Evolutionary conservation across 345 rosid species (phyloP).

Genomic region (Lenwebbia sp.): DNA sequence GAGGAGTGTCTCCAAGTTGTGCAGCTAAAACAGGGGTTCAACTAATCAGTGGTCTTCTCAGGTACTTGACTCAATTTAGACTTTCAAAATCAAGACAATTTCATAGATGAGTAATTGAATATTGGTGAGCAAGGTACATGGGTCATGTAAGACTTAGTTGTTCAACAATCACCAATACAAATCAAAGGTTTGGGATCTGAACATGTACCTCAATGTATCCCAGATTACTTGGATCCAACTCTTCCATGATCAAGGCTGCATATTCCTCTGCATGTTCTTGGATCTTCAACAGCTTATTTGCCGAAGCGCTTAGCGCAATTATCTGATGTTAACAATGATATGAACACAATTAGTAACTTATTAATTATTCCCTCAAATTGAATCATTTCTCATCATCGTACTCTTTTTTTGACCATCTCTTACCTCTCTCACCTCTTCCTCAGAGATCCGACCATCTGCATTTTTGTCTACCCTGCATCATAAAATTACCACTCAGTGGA

Average conservation of each 20-base stretch:
- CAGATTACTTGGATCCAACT: constrained; percentile 54
- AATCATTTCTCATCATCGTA: not conserved
- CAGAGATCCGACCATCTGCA: constrained; percentile 63
- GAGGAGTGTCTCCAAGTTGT: constrained; percentile 64
- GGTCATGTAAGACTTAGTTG: not conserved
- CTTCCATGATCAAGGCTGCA: constrained; percentile 86
- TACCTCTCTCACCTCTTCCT: constrained; percentile 77
- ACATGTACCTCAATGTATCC: constrained; percentile 60
- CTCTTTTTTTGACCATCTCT: not conserved
- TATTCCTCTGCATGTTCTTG: constrained; percentile 65
- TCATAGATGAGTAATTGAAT: not conserved
- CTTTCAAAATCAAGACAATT: not conserved
- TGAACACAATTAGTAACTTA: not conserved
- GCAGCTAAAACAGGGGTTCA: constrained; percentile 17
- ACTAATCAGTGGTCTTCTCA: not conserved
- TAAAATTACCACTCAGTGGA: not conserved
- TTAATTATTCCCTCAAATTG: not conserved
- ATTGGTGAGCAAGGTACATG: not conserved
- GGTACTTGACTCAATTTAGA: not conserved
- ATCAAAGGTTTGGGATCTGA: not conserved
- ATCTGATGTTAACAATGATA: constrained; percentile 33
- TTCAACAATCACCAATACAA: not conserved
- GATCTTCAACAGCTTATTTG: constrained; percentile 66
- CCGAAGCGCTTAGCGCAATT: constrained; percentile 65
- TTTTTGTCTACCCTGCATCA: constrained; percentile 69